phyloP scores from a whole-genome alignment of 306 rosid species.

The Castanopsis chinensis region DNA sequence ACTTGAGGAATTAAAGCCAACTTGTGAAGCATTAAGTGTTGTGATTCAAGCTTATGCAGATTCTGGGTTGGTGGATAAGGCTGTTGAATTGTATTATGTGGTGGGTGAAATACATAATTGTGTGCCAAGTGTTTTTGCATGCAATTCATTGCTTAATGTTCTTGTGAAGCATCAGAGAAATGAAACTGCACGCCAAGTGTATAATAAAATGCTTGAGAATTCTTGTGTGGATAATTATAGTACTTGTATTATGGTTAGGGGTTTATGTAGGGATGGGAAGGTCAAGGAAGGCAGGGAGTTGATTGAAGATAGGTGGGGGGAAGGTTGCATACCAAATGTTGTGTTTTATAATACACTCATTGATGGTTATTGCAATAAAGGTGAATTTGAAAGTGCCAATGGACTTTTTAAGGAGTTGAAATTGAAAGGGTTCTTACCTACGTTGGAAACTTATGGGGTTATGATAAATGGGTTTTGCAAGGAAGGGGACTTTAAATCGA shows the following conservation, averaged over 20 bases:
- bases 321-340: slow-evolving; percentile 66
- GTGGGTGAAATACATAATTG: slow-evolving; percentile 37
- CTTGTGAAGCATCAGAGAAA: slow-evolving; percentile 44
- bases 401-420: slow-evolving; percentile 58
- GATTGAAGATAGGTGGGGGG: slow-evolving; percentile 67
- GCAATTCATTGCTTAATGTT: slow-evolving; percentile 52
- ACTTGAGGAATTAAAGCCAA: slow-evolving; percentile 37
- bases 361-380: slow-evolving; percentile 69
- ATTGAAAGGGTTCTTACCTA: slow-evolving; percentile 62
- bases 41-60: slow-evolving; percentile 51
- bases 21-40: slow-evolving; percentile 50
- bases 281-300: slow-evolving; percentile 60
- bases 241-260: slow-evolving; percentile 63
- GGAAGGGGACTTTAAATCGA: slow-evolving; percentile 48
- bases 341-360: slow-evolving; percentile 71
- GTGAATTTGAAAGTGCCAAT: slow-evolving; percentile 48
- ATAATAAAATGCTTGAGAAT: slow-evolving; percentile 57
- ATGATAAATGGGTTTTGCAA: slow-evolving; percentile 68
- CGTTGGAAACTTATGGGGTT: slow-evolving; percentile 60
- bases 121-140: slow-evolving; percentile 46
- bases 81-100: slow-evolving; percentile 40
- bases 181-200: slow-evolving; percentile 54
- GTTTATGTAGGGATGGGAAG: slow-evolving; percentile 61
- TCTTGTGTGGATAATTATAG: slow-evolving; percentile 55
- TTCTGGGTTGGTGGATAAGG: slow-evolving; percentile 53